These are phyloP conservation scores for Acanthamoeba royreba DNA, from an alignment of 208 protist genomes.

Conservation along the genomic window DNA sequence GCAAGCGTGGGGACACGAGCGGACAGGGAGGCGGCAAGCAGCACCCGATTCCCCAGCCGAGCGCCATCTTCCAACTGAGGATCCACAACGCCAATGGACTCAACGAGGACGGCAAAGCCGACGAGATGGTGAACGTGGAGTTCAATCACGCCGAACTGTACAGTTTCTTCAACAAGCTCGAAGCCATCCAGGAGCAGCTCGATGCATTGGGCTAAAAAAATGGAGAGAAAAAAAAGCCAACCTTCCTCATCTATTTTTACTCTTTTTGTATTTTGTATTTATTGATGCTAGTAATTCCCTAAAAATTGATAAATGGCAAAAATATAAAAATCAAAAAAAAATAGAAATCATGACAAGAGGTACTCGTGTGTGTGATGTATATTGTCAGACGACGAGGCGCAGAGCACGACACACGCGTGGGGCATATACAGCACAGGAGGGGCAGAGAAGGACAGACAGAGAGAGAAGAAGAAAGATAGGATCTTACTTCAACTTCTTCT, in stretches of 20 bases:
- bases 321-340: too few species aligned
- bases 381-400: too few species aligned
- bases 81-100: background rate
- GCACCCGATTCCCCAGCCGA: background rate
- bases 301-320: too few species aligned
- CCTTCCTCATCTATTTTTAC: background rate
- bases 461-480: background rate
- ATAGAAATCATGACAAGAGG: too few species aligned
- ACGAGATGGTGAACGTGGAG: constrained; percentile 44
- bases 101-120: background rate
- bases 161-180: constrained; percentile 52
- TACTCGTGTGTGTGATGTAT: too few species aligned
- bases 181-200: constrained; percentile 60
- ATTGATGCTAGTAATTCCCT: too few species aligned
- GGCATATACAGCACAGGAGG: background rate
- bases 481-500: constrained; percentile 99
- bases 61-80: background rate
- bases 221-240: too few species aligned
- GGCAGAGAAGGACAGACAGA: too few species aligned
- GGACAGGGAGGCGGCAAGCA: background rate
- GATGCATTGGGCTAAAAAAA: constrained; percentile 45
- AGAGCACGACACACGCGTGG: too few species aligned
- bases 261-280: background rate
- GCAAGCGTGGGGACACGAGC: background rate
- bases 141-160: constrained; percentile 57